Evolutionary conservation across 2,329 filamentous ascomycete genomes (phyloP), one percentile per base, ranked within the genome.

Genomic region (Colletotrichum tropicale): DNA sequence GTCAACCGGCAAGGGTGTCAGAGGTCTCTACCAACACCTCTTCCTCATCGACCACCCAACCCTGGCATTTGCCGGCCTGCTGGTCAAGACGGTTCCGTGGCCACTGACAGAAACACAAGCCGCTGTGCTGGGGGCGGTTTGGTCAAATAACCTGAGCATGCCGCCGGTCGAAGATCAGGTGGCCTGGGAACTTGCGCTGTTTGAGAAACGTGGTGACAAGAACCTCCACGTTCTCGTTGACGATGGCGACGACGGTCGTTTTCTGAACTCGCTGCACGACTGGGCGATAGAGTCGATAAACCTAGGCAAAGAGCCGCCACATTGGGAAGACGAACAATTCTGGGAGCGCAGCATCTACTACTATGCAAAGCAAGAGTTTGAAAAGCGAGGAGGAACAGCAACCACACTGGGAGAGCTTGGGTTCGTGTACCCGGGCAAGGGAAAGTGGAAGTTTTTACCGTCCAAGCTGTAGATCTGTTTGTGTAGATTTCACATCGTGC

Each of bases 1-100:
- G 71, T 92, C 90, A 0, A 90, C 92, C 70, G 96, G 96, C 1
- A 90, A 89, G 38, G 90, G 94, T 32, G 92, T 96, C 1, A 87
- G 93, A 76, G 92, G 93, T 38, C 85, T 96, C 5, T 98, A 96
- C 82, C 89, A 95, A 78, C 95, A 98, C 80, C 80, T 98, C 12
- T 93, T 98, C 82, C 92, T 93, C 82, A 92, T 93, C 5, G 87
- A 91, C 1, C 91, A 95, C 76, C 95, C 96, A 1, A 97, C 95
- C 0, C 87, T 98, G 2, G 93, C 91, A 1, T 96, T 98, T 81
- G 89, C 94, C 0, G 92, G 91, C 0, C 87, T 98, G 52, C 93
- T 94, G 18, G 93, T 96, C 81, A 94, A 94, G 78, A 91, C 97
- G n/a, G 94, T 98, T n/a, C 96, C 96, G 0, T 98, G 98, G 82